Evolutionary conservation across 2,329 filamentous ascomycete species (phyloP).

Genomic region (Proliferodiscus dingleyae): DNA sequence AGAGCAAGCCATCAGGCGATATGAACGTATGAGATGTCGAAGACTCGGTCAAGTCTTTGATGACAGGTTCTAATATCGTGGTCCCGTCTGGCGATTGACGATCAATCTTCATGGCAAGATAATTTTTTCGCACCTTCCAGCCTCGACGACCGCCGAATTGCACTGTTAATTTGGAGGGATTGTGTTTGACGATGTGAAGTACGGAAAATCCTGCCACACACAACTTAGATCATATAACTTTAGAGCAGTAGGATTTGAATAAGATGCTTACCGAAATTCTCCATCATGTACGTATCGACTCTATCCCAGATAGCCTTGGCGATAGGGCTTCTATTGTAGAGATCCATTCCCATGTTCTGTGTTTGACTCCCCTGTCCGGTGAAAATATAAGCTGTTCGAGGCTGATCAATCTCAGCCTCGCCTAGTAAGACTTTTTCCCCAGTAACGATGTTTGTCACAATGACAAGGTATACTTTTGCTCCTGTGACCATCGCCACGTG

Average conservation of each 20-base stretch:
- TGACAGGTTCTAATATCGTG: constrained; percentile 98
- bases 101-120: constrained; percentile 99
- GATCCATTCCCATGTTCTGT: constrained; percentile 99
- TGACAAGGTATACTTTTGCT: constrained; percentile 98
- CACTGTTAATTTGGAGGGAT: constrained; percentile 96
- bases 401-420: constrained; percentile 96
- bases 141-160: constrained; percentile 96
- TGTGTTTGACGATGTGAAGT: constrained; percentile 98
- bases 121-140: constrained; percentile 97
- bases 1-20: constrained; percentile 89
- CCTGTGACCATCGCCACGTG: constrained; percentile 97
- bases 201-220: constrained; percentile 97
- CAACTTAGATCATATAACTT: constrained; percentile 41
- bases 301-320: constrained; percentile 98
- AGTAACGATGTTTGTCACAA: constrained; percentile 89
- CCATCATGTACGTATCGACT: constrained; percentile 95
- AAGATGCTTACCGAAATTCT: constrained; percentile 78
- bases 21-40: constrained; percentile 96
- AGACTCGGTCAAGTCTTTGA: constrained; percentile 92
- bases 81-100: constrained; percentile 87
- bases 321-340: constrained; percentile 88
- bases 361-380: constrained; percentile 98
- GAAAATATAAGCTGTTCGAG: constrained; percentile 93
- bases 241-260: neutral
- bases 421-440: constrained; percentile 94